phyloP scores from a whole-genome alignment of 176 grass and related monocot genomes.

The Cenchrus purpureus region DNA sequence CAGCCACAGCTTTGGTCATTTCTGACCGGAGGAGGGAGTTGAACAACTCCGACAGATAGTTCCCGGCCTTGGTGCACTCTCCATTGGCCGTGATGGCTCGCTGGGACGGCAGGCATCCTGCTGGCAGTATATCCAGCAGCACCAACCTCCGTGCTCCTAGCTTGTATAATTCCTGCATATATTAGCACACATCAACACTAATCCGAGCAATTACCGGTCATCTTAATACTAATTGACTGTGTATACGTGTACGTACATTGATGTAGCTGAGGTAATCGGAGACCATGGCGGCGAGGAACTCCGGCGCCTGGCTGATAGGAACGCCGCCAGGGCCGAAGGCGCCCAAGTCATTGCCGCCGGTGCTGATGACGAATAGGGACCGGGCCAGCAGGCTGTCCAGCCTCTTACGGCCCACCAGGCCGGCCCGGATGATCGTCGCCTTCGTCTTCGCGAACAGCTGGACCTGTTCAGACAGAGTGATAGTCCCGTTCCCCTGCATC shows the following conservation, averaged over 20 bases:
- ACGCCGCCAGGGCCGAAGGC: not conserved
- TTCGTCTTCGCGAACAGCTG: constrained; percentile 23
- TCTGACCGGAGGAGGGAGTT: constrained; percentile 30
- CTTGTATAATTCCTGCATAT: constrained; percentile 12
- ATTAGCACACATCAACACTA: too few species aligned
- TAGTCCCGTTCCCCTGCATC: constrained; percentile 45
- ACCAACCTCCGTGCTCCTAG: constrained; percentile 32
- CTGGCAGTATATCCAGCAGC: constrained; percentile 11
- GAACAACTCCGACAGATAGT: constrained; percentile 30
- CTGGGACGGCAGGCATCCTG: constrained; percentile 34
- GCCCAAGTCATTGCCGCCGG: constrained; percentile 39
- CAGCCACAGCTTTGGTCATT: not conserved
- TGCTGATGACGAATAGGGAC: constrained; percentile 43
- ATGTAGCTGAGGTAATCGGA: constrained; percentile 29
- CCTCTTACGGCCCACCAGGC: not conserved
- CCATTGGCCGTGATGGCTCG: not conserved
- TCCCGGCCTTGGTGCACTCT: not conserved
- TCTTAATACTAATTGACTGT: too few species aligned
- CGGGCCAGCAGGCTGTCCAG: not conserved
- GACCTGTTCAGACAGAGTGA: constrained; percentile 34
- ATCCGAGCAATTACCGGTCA: too few species aligned
- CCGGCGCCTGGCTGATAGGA: not conserved
- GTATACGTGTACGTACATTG: not conserved
- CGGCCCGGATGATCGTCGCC: not conserved
- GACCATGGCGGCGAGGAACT: constrained; percentile 29